phyloP scores from a whole-genome alignment of 2,329 filamentous ascomycete species.

The Monosporascus sp. region DNA sequence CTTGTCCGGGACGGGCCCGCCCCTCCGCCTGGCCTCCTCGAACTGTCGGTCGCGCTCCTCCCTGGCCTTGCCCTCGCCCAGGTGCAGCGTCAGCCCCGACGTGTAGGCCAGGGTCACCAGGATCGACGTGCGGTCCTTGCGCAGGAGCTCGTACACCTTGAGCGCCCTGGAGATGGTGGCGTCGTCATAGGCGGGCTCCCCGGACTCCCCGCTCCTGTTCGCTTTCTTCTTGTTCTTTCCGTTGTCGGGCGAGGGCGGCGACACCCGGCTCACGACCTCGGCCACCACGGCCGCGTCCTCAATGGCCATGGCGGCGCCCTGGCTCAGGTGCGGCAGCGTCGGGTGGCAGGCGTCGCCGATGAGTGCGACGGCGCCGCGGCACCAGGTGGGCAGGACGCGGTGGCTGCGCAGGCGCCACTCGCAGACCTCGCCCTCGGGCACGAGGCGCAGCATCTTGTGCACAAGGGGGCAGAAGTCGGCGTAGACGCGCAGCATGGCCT shows the following conservation, averaged over 20 bases:
- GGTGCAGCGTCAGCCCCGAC: conserved; percentile 49
- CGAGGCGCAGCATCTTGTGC: conserved; percentile 53
- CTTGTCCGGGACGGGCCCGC: conserved; percentile 55
- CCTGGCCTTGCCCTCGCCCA: conserved; percentile 53
- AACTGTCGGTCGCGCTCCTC: conserved; percentile 55
- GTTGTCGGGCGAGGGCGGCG: conserved; percentile 7
- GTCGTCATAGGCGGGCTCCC: conserved; percentile 16
- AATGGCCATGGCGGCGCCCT: conserved; percentile 64
- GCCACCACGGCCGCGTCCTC: conserved; percentile 61
- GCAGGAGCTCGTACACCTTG: conserved; percentile 49
- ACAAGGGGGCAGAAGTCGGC: conserved; percentile 56
- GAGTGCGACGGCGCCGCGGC: conserved; percentile 50
- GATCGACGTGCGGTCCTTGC: conserved; percentile 48
- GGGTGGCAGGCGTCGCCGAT: conserved; percentile 64
- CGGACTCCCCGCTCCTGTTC: too few relatives aligned
- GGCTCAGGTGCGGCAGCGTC: conserved; percentile 61
- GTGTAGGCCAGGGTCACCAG: conserved; percentile 50
- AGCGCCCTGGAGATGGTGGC: conserved; percentile 43
- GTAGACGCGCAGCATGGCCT: conserved; percentile 57
- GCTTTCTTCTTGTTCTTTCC: conserved; percentile 4
- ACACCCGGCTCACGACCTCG: conserved; percentile 40
- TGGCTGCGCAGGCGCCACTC: conserved; percentile 61
- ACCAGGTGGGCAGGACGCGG: conserved; percentile 52
- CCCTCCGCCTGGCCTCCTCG: conserved; percentile 44
- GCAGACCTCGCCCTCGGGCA: conserved; percentile 57